Base-by-base conservation (phyloP, 768 basidiomycete species). In the Suillus decipiens region DNA sequence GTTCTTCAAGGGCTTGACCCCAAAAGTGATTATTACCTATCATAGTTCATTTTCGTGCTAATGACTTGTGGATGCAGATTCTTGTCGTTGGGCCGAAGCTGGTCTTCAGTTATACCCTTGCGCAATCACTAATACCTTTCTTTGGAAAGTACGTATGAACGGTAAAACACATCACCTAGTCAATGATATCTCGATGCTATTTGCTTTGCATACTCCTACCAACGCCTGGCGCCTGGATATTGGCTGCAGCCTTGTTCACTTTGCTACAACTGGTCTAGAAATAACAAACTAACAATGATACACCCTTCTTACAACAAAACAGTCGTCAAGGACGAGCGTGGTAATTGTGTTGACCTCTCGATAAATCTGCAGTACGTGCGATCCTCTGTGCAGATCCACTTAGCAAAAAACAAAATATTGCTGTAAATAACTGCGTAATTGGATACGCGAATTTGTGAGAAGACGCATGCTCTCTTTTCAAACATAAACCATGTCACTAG, bases 21-120 rank as follows among this genome's bases (percentile, higher is more conserved):
- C 96, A 60, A 99, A 99, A 85, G 94, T 95, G 39, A 24, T 11
- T 9, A 9, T 28, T 22, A 4, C 41, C 33, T 24, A 10, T 69
- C 7, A 33, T 33, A 79, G 41, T 78, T 79, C 60, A 8, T 41
- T 10, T 19, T 76, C 17, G 9, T 56, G 28, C 60, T 65, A 43
- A 65, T 15, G 50, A 80, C 33, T 75, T 77, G 53, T 78, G 80
- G 67, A 50, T 75, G 15, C 69, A 96, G 93, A 92, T 96, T 69
- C 83, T 98, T 53, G 95, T 98, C 65, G 95, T 99, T 42, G 96
- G 95, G 59, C 96, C 96, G 45, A 98, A 99, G 80, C 87, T 99
- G 41, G 94, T 99, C 69, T 99, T 99, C 85, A 95, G 93, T 70
- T 98, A 96, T 81, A 99, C 96, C 56, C 85, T 98, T 4, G 96